Conservation (phyloP, 2,329 filamentous ascomycete genomes). For the Helotiales sp. region DNA sequence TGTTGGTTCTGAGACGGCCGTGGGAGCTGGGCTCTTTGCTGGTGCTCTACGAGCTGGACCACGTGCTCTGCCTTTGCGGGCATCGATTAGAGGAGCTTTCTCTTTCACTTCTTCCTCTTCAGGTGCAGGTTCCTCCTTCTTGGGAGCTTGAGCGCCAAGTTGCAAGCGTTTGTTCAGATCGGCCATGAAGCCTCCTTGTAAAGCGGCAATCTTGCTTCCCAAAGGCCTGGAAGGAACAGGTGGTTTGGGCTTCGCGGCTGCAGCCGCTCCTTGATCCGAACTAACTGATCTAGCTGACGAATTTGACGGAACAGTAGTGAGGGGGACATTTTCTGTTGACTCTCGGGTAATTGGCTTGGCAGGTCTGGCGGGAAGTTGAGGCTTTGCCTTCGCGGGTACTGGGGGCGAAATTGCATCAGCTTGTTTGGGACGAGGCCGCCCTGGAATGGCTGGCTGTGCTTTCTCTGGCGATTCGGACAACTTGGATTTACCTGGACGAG, state of each 20-base stretch:
- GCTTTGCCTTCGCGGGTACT: slow-evolving; percentile 61
- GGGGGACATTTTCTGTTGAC: slow-evolving; percentile 42
- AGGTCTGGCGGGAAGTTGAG: slow-evolving; percentile 65
- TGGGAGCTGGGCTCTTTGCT: slow-evolving; percentile 47
- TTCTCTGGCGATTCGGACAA: slow-evolving; percentile 39
- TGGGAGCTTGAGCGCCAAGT: slow-evolving; percentile 80
- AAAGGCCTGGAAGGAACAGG: slow-evolving; percentile 77
- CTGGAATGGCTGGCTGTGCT: slow-evolving; percentile 40
- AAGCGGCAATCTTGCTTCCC: slow-evolving; percentile 85
- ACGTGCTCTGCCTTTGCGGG: slow-evolving; percentile 86
- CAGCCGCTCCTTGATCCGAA: slow-evolving; percentile 49
- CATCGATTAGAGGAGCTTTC: slow-evolving; percentile 83
- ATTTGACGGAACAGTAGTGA: slow-evolving; percentile 36
- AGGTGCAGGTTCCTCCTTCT: slow-evolving; percentile 69
- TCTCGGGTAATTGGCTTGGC: slow-evolving; percentile 57
- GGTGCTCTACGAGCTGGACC: slow-evolving; percentile 81
- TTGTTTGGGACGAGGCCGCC: slow-evolving; percentile 32
- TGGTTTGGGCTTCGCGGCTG: slow-evolving; percentile 75
- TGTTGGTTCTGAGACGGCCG: slow-evolving; percentile 24
- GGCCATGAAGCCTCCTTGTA: slow-evolving; percentile 91
- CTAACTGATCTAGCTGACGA: slow-evolving; percentile 43
- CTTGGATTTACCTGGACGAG: slow-evolving; percentile 52
- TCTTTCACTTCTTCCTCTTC: slow-evolving; percentile 66
- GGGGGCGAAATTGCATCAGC: slow-evolving; percentile 32
- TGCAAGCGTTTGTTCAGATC: slow-evolving; percentile 90